Conservation (phyloP, 2,329 filamentous ascomycete genomes). For the Furcasterigmium sp. region DNA sequence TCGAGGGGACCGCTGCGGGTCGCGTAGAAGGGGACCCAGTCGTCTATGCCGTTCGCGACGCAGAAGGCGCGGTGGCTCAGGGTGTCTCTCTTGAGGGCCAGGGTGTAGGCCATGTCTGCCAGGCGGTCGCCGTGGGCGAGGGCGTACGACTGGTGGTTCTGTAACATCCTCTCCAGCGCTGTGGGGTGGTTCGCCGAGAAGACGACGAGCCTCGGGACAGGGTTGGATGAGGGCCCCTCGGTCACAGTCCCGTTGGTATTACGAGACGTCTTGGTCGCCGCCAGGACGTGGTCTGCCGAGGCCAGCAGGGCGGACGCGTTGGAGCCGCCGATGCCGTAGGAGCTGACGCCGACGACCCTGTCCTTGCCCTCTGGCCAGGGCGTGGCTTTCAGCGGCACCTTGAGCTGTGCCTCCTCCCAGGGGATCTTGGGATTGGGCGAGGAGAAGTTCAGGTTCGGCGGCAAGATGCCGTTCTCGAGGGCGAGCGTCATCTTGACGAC, state of each 20-base stretch:
- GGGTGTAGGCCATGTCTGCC: too few species aligned
- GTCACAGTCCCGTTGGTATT: slow-evolving; percentile 5
- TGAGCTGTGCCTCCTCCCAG: slow-evolving; percentile 11
- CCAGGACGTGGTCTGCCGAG: slow-evolving; percentile 17
- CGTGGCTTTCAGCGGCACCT: slow-evolving; percentile 1
- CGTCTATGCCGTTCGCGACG: too few species aligned
- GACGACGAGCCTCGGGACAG: too few species aligned
- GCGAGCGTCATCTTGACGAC: slow-evolving; percentile 19
- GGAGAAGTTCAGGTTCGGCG: slow-evolving; percentile 16
- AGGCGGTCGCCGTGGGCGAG: too few species aligned
- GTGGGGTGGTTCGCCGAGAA: too few species aligned
- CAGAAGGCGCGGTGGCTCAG: too few species aligned
- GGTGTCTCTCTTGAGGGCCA: too few species aligned
- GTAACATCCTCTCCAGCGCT: too few species aligned
- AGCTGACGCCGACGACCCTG: slow-evolving; percentile 23
- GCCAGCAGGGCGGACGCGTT: slow-evolving; percentile 20
- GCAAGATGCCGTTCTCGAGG: slow-evolving; percentile 18
- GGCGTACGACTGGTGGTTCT: too few species aligned
- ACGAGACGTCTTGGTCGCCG: too few species aligned
- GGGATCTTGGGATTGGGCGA: slow-evolving; percentile 16
- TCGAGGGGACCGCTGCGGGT: too few species aligned
- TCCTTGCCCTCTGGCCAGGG: slow-evolving; percentile 3
- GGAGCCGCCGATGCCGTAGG: slow-evolving; percentile 30
- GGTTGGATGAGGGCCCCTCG: slow-evolving; percentile 8
- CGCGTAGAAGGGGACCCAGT: too few species aligned